Conservation (phyloP, 768 basidiomycete genomes). For the Boletus tomentosulus region DNA sequence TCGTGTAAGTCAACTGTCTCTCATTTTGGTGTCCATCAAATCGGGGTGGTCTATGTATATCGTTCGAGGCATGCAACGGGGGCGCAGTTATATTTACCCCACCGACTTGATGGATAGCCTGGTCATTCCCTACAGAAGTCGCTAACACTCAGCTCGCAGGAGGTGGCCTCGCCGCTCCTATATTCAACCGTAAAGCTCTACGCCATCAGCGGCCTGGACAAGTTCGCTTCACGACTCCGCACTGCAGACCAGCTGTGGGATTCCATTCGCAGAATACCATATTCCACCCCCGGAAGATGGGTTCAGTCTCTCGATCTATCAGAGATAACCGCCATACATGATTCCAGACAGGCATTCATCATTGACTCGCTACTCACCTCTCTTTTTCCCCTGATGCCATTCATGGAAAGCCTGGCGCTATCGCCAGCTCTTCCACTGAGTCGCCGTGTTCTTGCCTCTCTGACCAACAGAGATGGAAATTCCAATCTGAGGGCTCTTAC, state of each 20-base stretch:
- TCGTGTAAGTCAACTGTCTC: constrained; percentile 29
- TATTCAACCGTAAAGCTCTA: constrained; percentile 52
- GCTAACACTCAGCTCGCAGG: constrained; percentile 38
- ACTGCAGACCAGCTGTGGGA: constrained; percentile 79
- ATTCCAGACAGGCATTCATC: constrained; percentile 42
- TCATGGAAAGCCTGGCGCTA: constrained; percentile 50
- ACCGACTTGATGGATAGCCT: background rate
- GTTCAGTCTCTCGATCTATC: constrained; percentile 74
- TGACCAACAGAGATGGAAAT: constrained; percentile 50
- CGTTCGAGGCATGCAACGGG: background rate
- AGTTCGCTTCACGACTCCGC: constrained; percentile 55
- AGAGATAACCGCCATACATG: constrained; percentile 39
- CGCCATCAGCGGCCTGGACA: constrained; percentile 43
- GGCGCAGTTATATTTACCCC: background rate
- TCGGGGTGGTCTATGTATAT: background rate
- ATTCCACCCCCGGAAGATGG: constrained; percentile 87
- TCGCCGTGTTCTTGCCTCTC: constrained; percentile 49
- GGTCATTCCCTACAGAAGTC: background rate
- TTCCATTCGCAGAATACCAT: constrained; percentile 80
- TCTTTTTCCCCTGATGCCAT: constrained; percentile 66
- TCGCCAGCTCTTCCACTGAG: constrained; percentile 59
- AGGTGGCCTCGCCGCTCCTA: constrained; percentile 60
- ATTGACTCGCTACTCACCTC: constrained; percentile 61
- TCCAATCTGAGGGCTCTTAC: constrained; percentile 46
- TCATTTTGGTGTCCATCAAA: background rate